Base-by-base conservation (phyloP, 306 rosid genomes). In the Potentilla sterilis region DNA sequence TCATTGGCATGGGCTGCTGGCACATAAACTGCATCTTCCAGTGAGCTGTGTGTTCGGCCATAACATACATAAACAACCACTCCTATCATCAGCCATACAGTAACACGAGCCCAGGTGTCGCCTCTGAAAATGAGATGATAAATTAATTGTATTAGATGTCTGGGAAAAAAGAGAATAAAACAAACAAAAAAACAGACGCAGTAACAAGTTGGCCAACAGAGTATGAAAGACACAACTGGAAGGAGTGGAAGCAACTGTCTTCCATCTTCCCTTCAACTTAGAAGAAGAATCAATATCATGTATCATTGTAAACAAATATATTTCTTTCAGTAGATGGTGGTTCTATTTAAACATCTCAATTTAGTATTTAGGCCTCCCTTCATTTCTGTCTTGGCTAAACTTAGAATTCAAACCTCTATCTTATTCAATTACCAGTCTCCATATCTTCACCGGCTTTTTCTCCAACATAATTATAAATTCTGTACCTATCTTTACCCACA, bases 71-170 rank as follows among this genome's bases (percentile, higher is more conserved):
- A 91, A 54, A 93, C 82, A 14, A 86, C 24, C 57, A 82, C 82
- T 57, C 98, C 98, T 38, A 90, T 41, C 10, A 81, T 75, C 64
- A 94, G 71, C 98, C 98, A 94, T 62, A 92, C 77, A 10, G 97
- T 88, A 67, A 92, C 97, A n/a, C 96, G 88, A 5, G 81, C 68
- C 97, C 98, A 94, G 5, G 98, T 94, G 24, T 66, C 81, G 49
- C 54, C 87, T 70, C 97, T 94, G 82, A 13, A 81, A 69, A 80
- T 63, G 66, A 76, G 64, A 41, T n/a, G 70, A 63, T 68, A 14
- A 46, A 4, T 62, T 40, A 13, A 71, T 38, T 19, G 14, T 24
- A 14, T 42, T 16, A 55, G 51, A 59, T 59, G 15, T 51, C 34
- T 12, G 19, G 21, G 40, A 55, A 16, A 63, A 21, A 14, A 19